These are phyloP conservation scores for Aspergillus sclerotioniger DNA, from an alignment of 495 filamentous ascomycete genomes.

Conservation along the genomic window DNA sequence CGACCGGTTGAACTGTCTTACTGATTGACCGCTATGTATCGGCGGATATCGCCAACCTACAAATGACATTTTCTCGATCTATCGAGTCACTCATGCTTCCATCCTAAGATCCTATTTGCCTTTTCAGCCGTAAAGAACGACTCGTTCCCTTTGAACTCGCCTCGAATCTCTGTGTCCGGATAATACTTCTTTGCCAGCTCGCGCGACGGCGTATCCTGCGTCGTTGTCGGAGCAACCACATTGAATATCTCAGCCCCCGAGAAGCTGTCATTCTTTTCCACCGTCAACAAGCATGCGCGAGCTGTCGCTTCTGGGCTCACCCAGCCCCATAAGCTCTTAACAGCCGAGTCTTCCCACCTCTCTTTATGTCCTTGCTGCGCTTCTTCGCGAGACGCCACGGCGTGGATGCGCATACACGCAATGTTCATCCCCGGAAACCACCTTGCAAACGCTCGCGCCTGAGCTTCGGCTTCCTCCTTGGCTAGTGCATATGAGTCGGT, in stretches of 20 bases:
- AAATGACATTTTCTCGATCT: not conserved
- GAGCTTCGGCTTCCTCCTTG: conserved; percentile 19
- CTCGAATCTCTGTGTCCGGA: conserved; percentile 8
- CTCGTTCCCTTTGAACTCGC: conserved; percentile 2
- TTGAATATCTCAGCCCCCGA: conserved; percentile 11
- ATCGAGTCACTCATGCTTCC: conserved; percentile 11
- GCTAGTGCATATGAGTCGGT: conserved; percentile 22
- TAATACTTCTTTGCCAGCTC: conserved; percentile 14
- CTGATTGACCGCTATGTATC: not conserved
- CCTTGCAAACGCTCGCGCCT: conserved; percentile 14
- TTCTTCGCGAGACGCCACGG: conserved; percentile 15
- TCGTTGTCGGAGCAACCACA: conserved; percentile 12
- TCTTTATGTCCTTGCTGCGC: conserved; percentile 17
- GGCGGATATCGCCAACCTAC: not conserved
- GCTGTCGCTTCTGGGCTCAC: conserved; percentile 18
- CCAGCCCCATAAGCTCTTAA: conserved; percentile 21
- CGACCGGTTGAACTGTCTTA: not conserved
- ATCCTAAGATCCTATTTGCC: conserved; percentile 8
- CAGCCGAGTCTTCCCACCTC: conserved; percentile 17
- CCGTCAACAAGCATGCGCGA: conserved; percentile 18
- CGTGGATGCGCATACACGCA: conserved; percentile 24
- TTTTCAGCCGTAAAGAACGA: conserved; percentile 12
- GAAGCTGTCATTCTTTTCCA: conserved; percentile 13
- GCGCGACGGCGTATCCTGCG: conserved; percentile 9
- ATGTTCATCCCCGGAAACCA: conserved; percentile 24